Base-by-base conservation (phyloP, 148 eudicot species). In the Tetragonia tetragonoides region DNA sequence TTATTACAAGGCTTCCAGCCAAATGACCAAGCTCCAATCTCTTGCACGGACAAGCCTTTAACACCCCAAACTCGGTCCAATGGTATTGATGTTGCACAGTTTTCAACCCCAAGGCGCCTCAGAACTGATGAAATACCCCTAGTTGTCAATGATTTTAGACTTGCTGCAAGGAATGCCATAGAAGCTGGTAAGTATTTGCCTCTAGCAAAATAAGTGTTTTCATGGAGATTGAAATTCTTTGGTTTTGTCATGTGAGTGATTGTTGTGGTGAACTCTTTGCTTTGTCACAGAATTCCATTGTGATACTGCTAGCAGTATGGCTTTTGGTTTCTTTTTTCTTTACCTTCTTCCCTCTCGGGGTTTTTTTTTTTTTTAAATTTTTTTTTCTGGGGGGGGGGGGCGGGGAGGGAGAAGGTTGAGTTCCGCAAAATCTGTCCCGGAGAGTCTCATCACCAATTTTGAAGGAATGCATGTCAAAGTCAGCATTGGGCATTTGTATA, bases 111-210 rank as follows among this genome's bases (percentile, higher is more conserved):
- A 20, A 78, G 88, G 51, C 82, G 81, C 21, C 79, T 86, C 41
- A 77, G 66, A 54, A 80, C 83, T 17, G 83, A 84, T 53, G 87
- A 84, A 75, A 82, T 80, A 78, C 84, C 88, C 61, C 53, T 46
- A 66, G 59, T 88, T 66, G 79, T 86, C 57, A 81, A 88, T 76
- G 87, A 86, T 75, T 85, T 84, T 49, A 82, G 87, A 75, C 79
- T 84, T 67, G 87, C 87, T 67, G 89, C 88, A 3, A 84, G 73
- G 68, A 80, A 88, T 44, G 88, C 88, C 34, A 84, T 86, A 15
- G 86, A 88, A 80, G 90, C 90, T 78, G 90, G 90, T 88, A 79
- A 57, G 75, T 42, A 75, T 49, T 42, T 44, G 38, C 20, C 37
- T 42, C 47, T 11, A 4, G 34, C 42, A 2, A n/a, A 5, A 12